Base-by-base conservation (phyloP, 2,329 filamentous ascomycete genomes). In the Sporothrix dimorphospora region DNA sequence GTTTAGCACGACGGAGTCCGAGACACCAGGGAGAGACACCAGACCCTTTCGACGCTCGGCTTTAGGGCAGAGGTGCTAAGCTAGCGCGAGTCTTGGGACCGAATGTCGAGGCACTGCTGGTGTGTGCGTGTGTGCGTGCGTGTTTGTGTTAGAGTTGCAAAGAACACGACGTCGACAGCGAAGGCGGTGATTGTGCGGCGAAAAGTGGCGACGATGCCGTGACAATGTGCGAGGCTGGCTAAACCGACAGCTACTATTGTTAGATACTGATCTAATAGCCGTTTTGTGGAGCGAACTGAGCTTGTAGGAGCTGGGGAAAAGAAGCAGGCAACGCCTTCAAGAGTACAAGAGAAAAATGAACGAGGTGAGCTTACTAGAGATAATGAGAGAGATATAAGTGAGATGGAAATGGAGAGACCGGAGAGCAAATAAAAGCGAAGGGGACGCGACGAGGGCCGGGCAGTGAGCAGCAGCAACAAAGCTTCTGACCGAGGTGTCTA, bases 11-110 rank as follows among this genome's bases (percentile, higher is more conserved):
- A 70, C 38, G 34, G 70, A 57, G 61, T 49, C 72, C 63, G 72
- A 72, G 73, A 71, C 67, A 67, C 68, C 59, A 65, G 45, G 63
- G 24, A 34, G 69, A 69, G 71, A 66, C 59, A 61, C 68, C 59
- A 65, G 70, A 68, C 72, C 72, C 67, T 70, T 47, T 72, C 34
- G 51, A 68, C 49, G 67, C 47, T 55, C 69, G 69, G 71, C 67
- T 70, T 73, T 74, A 55, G 45, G 59, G 71, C 34, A 61, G 49
- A 45, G 45, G 42, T 66, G 68, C 55, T 38, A 67, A 69, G 53
- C 42, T 55, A 51, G 51, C 65, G 51, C 21, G 55, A 14, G 16
- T n/a, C 51, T 57, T 21, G 34, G 47, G n/a, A 30, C 49, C 27
- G 61, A 47, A 65, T 61, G 45, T 55, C 12, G 49, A 66, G 59